These are phyloP conservation scores for Acanthamoeba royreba DNA, from an alignment of 208 protist species.

Conservation along the genomic window DNA sequence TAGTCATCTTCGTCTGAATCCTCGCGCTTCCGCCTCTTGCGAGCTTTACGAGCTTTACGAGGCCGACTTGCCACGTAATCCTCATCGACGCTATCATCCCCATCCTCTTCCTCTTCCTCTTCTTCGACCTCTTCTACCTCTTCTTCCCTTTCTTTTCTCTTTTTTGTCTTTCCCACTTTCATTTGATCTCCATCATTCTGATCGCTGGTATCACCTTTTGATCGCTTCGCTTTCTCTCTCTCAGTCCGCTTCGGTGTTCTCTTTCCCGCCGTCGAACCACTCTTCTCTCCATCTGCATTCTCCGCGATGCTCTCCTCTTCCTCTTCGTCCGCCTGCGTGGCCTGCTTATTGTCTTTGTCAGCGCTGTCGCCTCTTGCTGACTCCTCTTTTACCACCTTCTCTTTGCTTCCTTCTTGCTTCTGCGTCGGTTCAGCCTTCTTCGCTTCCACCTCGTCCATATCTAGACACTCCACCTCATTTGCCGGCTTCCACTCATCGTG, in stretches of 20 bases:
- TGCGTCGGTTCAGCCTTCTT: background rate
- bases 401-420: background rate
- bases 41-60: too few relatives aligned
- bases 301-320: background rate
- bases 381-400: background rate
- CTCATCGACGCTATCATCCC: too few relatives aligned
- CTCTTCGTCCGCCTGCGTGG: background rate
- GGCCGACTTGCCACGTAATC: too few relatives aligned
- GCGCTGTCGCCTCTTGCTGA: background rate
- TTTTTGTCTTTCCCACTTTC: background rate
- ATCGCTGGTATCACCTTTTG: background rate
- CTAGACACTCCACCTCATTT: background rate
- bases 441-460: background rate
- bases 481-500: background rate
- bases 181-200: background rate
- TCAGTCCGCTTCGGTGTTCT: background rate
- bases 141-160: too few relatives aligned
- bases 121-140: background rate
- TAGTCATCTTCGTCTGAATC: too few relatives aligned
- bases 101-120: background rate
- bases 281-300: background rate
- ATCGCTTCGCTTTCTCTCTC: background rate
- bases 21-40: too few relatives aligned
- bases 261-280: background rate
- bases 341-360: background rate